A percentile compares a stretch with the other conserved stretches of the same genome.
Evolutionary conservation across 306 rosid genomes (phyloP).

Genomic region (Rubus idaeus): DNA sequence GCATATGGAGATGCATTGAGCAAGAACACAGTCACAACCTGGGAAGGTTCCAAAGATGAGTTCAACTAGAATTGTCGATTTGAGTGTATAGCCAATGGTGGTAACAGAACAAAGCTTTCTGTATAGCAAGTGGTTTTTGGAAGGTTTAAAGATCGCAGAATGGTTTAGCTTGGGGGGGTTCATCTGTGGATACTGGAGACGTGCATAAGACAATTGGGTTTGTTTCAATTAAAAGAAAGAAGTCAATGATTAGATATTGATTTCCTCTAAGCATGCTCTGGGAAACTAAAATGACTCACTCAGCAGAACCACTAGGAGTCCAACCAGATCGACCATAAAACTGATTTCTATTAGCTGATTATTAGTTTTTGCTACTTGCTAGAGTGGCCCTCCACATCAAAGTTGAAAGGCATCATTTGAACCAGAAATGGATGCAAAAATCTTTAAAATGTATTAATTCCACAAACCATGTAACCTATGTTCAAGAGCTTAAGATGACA

Average conservation of each 20-base stretch:
- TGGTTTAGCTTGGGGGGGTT: neutral
- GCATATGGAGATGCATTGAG: neutral
- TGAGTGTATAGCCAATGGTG: slow-evolving; percentile 1
- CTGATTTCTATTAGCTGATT: neutral
- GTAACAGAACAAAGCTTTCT: neutral
- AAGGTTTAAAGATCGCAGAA: neutral
- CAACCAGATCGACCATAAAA: slow-evolving; percentile 12
- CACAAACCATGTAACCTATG: neutral
- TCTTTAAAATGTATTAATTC: neutral
- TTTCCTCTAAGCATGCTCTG: neutral
- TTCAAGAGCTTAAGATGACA: slow-evolving; percentile 5
- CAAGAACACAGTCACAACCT: neutral
- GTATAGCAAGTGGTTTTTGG: slow-evolving; percentile 3
- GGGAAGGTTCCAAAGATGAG: neutral
- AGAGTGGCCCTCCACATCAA: neutral
- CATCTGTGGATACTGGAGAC: neutral
- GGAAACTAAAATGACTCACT: neutral
- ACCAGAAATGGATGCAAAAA: slow-evolving; percentile 11
- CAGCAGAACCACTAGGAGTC: neutral
- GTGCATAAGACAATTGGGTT: neutral
- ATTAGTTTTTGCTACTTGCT: neutral
- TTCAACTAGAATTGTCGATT: slow-evolving; percentile 22
- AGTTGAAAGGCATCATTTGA: slow-evolving; percentile 6
- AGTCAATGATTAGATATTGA: neutral
- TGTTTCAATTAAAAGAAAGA: neutral